phyloP scores from a whole-genome alignment of 1,139 yeast genomes.

The Hemisphaericaspora lyxosophila region DNA sequence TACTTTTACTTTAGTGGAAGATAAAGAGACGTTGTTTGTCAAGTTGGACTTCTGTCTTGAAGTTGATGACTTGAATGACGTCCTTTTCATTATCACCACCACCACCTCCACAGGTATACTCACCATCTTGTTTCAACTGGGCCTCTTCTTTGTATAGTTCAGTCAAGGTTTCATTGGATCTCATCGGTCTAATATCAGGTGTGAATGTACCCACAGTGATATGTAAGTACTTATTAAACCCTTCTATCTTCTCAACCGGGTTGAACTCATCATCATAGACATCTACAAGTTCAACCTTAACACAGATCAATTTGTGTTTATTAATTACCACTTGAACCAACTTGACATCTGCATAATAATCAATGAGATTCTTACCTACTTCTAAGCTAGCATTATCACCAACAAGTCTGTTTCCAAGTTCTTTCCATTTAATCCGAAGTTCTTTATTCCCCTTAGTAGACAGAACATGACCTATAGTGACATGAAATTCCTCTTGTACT shows the following conservation, averaged over 20 bases:
- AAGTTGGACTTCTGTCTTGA: slow-evolving; percentile 14
- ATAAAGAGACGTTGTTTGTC: slow-evolving; percentile 21
- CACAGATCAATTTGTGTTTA: slow-evolving; percentile 53
- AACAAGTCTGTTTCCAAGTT: slow-evolving; percentile 16
- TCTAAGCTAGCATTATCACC: slow-evolving; percentile 6
- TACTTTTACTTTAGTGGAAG: slow-evolving; percentile 8
- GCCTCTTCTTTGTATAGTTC: slow-evolving; percentile 11
- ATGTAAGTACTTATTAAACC: slow-evolving; percentile 57
- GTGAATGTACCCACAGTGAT: slow-evolving; percentile 70
- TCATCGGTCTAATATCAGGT: slow-evolving; percentile 45
- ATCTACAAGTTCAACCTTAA: slow-evolving; percentile 45
- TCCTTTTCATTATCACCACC: slow-evolving; percentile 8
- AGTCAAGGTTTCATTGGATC: slow-evolving; percentile 29
- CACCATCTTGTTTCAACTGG: slow-evolving; percentile 11
- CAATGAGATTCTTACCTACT: slow-evolving; percentile 14
- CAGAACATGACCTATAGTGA: slow-evolving; percentile 67
- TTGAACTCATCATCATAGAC: slow-evolving; percentile 23
- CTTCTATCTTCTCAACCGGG: slow-evolving; percentile 22
- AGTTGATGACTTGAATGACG: slow-evolving; percentile 14
- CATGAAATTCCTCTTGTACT: slow-evolving; percentile 65
- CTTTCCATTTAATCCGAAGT: slow-evolving; percentile 25
- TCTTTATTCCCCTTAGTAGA: slow-evolving; percentile 26
- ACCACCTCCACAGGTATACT: slow-evolving; percentile 7
- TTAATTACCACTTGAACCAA: slow-evolving; percentile 49
- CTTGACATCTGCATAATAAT: slow-evolving; percentile 36